Evolutionary conservation across 129 eudicot species (phyloP).

Genomic region (Deinandra increscens): DNA sequence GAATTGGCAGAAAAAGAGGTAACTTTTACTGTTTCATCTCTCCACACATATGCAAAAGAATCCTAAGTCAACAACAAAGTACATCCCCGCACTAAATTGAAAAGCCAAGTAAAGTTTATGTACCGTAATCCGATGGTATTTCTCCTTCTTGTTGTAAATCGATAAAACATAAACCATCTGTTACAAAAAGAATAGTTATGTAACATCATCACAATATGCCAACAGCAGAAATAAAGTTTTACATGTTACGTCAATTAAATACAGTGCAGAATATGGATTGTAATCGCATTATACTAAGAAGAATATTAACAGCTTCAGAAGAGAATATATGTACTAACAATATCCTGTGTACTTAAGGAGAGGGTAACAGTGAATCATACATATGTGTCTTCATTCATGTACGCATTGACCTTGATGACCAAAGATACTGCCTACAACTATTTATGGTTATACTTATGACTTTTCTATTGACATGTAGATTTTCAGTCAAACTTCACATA

Average conservation of each 20-base stretch:
- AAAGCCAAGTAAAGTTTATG: slow-evolving; percentile 21
- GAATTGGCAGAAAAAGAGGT: neutral
- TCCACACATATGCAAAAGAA: slow-evolving; percentile 17
- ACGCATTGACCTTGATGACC: slow-evolving; percentile 12
- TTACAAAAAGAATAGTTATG: slow-evolving; percentile 23
- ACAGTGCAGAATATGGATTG: slow-evolving; percentile 17
- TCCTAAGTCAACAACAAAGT: slow-evolving; percentile 2
- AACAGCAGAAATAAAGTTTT: slow-evolving; percentile 6
- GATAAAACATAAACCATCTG: slow-evolving; percentile 97
- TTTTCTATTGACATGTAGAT: neutral
- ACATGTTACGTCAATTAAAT: slow-evolving; percentile 18
- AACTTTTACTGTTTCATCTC: slow-evolving; percentile 8
- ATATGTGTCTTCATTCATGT: slow-evolving; percentile 17
- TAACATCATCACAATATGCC: slow-evolving; percentile 9
- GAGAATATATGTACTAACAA: neutral
- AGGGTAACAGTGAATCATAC: slow-evolving; percentile 3
- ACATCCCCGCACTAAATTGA: slow-evolving; percentile 3
- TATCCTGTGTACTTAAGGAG: slow-evolving; percentile 1
- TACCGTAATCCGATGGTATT: slow-evolving; percentile 86
- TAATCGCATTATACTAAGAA: slow-evolving; percentile 1
- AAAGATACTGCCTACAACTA: neutral
- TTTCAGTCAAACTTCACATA: neutral
- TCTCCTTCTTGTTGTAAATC: slow-evolving; percentile 94
- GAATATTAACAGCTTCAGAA: slow-evolving; percentile 5
- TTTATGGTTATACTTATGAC: neutral